These are phyloP conservation scores for Cicer pinnatifidum DNA, from an alignment of 306 rosid genomes.

Conservation along the genomic window DNA sequence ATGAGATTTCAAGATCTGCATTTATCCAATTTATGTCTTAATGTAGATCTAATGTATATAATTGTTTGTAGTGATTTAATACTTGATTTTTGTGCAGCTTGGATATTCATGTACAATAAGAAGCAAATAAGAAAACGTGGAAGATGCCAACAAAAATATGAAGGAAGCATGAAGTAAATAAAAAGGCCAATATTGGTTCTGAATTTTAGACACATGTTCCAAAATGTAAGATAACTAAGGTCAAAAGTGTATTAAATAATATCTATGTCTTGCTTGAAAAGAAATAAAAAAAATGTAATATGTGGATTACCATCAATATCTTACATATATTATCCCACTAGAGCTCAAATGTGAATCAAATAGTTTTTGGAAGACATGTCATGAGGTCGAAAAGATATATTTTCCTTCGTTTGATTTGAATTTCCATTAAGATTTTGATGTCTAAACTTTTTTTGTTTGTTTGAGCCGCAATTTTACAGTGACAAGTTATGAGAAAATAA, in stretches of 20 bases:
- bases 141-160: not conserved
- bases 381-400: no score
- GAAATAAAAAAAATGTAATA: not conserved
- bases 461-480: no score
- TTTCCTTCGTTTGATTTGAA: no score
- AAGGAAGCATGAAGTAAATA: conserved; percentile 18
- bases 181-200: not conserved
- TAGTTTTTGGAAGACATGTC: not conserved
- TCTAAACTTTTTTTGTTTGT: no score
- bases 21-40: not conserved
- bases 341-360: not conserved
- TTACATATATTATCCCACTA: not conserved
- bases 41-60: conserved; percentile 6
- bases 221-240: conserved; percentile 4
- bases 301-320: not conserved
- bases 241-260: not conserved
- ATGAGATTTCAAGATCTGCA: conserved; percentile 6
- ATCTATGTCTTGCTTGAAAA: not conserved
- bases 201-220: not conserved
- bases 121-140: conserved; percentile 21
- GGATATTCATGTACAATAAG: conserved; percentile 33
- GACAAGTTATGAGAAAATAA: no score
- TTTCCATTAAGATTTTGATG: no score
- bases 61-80: conserved; percentile 16
- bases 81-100: conserved; percentile 31